Base-by-base conservation (phyloP, 2,329 filamentous ascomycete genomes). In the Penicillium occitanis region DNA sequence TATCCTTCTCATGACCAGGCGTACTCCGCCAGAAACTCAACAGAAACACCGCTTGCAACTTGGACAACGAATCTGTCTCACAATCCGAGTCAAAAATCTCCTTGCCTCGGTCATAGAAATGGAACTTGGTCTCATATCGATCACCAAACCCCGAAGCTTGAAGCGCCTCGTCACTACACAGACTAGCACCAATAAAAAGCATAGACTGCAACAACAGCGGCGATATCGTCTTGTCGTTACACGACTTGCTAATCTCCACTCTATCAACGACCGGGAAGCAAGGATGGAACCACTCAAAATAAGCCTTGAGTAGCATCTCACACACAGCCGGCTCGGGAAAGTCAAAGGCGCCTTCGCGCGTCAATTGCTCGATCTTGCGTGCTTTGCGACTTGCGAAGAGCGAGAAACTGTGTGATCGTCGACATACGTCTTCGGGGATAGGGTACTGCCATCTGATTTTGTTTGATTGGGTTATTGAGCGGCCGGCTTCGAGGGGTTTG, bases 201-300 rank as follows among this genome's bases (percentile, higher is more conserved):
- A 87, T 83, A 0, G 83, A 80, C 68, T 86, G 83, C 1, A 86
- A 70, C 1, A 86, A 72, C 2, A 86, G 74, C 1, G 80, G 82
- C 3, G 85, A 85, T 2, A 86, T 75, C 1, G 74, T 78, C 10
- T 78, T 77, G 10, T 76, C 74, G 7, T 73, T 73, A 46, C 84
- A 79, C 1, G 74, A 73, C 2, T 74, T 71, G 63, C 79, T 76
- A 8, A 85, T 74, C 0, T 80, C 78, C 0, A 75, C 74, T 3
- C 83, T 79, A 68, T 86, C 83, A 0, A 87, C 69, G 13, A 87
- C 79, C 0, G 85, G 84, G 58, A 86, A 87, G 63, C 83, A 83
- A 0, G 85, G 84, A 68, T 87, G 85, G 62, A 86, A 86, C 80
- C 84, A 85, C 25, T 78, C 75, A 64, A 87, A 87, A 73, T 86